These are phyloP conservation scores for Staphylotrichum longicolle DNA, from an alignment of 495 filamentous ascomycete genomes.

Conservation along the genomic window DNA sequence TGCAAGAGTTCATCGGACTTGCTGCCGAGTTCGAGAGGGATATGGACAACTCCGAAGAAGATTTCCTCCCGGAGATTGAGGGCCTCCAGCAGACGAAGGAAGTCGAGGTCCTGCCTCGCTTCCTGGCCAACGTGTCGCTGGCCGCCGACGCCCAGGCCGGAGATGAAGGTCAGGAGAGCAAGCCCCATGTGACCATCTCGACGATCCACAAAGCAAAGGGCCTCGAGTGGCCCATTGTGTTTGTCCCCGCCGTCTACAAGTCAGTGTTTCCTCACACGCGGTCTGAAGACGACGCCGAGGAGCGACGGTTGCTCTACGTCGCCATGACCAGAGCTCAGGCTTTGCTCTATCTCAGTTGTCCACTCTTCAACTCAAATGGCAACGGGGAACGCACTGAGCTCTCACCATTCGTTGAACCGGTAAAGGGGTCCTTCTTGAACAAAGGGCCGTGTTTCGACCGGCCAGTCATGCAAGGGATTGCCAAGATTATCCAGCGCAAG, in stretches of 20 bases:
- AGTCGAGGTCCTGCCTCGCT: slow-evolving; percentile 69
- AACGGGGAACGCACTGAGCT: slow-evolving; percentile 37
- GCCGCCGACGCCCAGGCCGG: slow-evolving; percentile 70
- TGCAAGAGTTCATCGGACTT: slow-evolving; percentile 81
- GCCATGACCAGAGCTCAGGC: slow-evolving; percentile 96
- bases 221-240: slow-evolving; percentile 95
- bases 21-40: slow-evolving; percentile 63
- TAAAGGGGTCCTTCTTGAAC: slow-evolving; percentile 39
- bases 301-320: slow-evolving; percentile 88
- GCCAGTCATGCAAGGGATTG: slow-evolving; percentile 40
- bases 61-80: slow-evolving; percentile 72
- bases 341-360: slow-evolving; percentile 87
- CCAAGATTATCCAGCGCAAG: slow-evolving; percentile 41
- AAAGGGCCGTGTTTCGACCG: slow-evolving; percentile 48
- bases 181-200: slow-evolving; percentile 80
- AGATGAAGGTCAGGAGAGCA: slow-evolving; percentile 53
- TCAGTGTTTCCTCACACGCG: slow-evolving; percentile 94
- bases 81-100: slow-evolving; percentile 68
- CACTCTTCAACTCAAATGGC: slow-evolving; percentile 44
- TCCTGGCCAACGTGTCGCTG: slow-evolving; percentile 86
- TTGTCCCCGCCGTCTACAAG: slow-evolving; percentile 86
- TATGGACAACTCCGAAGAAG: slow-evolving; percentile 53
- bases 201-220: slow-evolving; percentile 98
- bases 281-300: slow-evolving; percentile 86
- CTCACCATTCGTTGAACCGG: slow-evolving; percentile 41